Conservation (phyloP, 495 filamentous ascomycete genomes). For the Pseudevernia furfuracea region DNA sequence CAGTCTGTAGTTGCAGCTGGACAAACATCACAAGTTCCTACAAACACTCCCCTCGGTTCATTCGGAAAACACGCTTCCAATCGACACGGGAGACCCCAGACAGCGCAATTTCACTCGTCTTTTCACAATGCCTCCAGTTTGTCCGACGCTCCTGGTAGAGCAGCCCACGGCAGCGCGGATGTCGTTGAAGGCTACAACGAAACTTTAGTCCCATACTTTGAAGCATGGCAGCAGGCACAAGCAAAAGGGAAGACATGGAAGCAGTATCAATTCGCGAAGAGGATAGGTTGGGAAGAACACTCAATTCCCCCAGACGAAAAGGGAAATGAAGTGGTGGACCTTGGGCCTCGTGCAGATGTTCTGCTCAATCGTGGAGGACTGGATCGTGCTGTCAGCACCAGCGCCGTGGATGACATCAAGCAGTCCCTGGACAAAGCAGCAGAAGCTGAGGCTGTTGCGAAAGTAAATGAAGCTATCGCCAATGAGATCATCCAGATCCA, state of each 20-base stretch:
- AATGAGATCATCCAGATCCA: conserved; percentile 49
- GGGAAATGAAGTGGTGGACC: conserved; percentile 32
- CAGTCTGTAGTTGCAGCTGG: conserved; percentile 94
- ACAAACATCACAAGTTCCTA: conserved; percentile 78
- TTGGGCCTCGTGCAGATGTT: conserved; percentile 20
- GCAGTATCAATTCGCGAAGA: conserved; percentile 78
- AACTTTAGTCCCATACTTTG: conserved; percentile 77
- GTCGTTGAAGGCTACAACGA: conserved; percentile 40
- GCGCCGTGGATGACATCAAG: conserved; percentile 51
- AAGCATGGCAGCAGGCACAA: conserved; percentile 74
- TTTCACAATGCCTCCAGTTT: conserved; percentile 54
- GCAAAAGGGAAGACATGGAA: conserved; percentile 75
- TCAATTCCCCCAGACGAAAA: conserved; percentile 45
- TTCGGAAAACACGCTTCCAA: conserved; percentile 43
- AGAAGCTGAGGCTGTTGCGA: conserved; percentile 47
- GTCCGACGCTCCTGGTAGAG: conserved; percentile 36
- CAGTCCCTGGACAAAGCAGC: conserved; percentile 45
- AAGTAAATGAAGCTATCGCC: conserved; percentile 58
- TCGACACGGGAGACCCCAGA: conserved; percentile 52
- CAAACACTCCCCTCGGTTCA: conserved; percentile 51
- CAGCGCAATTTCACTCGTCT: conserved; percentile 64
- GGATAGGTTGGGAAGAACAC: conserved; percentile 73
- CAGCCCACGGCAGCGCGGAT: conserved; percentile 23
- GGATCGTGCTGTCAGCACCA: conserved; percentile 42
- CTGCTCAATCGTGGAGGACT: conserved; percentile 24